A percentile compares a stretch with the other conserved stretches of the same genome.
These are phyloP conservation scores for Phytophthora cryptogea DNA, from an alignment of 352 stramenopile genomes.

Conservation along the genomic window DNA sequence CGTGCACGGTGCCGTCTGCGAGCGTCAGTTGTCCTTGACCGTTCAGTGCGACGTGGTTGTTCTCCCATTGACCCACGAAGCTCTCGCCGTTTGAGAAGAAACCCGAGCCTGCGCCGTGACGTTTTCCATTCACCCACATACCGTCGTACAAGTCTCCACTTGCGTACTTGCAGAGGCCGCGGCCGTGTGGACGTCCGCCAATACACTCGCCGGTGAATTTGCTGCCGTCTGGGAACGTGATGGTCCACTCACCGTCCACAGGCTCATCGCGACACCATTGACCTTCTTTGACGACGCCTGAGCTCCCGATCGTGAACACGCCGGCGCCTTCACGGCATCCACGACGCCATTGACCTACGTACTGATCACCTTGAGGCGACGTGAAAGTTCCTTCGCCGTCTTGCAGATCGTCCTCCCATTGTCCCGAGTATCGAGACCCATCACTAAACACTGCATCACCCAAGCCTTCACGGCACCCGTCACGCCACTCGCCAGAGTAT, in stretches of 20 bases:
- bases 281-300: conserved; percentile 71
- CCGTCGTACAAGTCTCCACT: conserved; percentile 87
- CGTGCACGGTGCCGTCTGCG: conserved; percentile 72
- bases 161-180: conserved; percentile 79
- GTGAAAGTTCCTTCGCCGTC: conserved; percentile 72
- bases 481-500: conserved; percentile 69
- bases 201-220: conserved; percentile 78
- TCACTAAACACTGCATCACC: conserved; percentile 58
- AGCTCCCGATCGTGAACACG: conserved; percentile 45
- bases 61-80: conserved; percentile 79
- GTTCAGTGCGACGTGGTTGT: conserved; percentile 83
- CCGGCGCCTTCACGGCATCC: conserved; percentile 59
- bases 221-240: conserved; percentile 73
- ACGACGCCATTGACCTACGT: conserved; percentile 69
- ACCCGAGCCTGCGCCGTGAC: conserved; percentile 67
- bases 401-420: conserved; percentile 55
- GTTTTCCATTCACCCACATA: conserved; percentile 80
- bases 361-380: conserved; percentile 58
- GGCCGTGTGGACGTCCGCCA: conserved; percentile 64
- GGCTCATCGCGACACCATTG: conserved; percentile 59
- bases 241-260: conserved; percentile 75
- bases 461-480: conserved; percentile 59
- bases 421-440: conserved; percentile 60
- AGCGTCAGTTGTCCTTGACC: conserved; percentile 71
- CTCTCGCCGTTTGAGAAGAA: conserved; percentile 77